These are phyloP conservation scores for Sclerotinia sclerotiorum DNA, from an alignment of 2,329 filamentous ascomycete species.

Conservation along the genomic window DNA sequence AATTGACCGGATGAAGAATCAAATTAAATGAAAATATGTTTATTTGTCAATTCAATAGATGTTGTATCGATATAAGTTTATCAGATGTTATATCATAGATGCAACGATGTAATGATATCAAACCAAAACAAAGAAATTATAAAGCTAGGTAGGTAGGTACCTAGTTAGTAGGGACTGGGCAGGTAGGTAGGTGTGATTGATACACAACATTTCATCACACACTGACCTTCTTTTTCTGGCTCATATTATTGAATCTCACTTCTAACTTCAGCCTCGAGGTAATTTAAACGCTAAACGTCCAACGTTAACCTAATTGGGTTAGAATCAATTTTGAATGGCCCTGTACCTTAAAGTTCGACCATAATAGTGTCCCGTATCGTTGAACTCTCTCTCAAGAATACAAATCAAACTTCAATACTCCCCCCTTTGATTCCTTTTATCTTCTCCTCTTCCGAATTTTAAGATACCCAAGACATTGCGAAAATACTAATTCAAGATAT, in stretches of 20 bases:
- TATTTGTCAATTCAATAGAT: not conserved
- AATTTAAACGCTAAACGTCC: not conserved
- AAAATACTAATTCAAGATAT: not conserved
- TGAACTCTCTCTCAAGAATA: constrained; percentile 6
- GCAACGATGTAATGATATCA: not conserved
- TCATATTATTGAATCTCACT: not conserved
- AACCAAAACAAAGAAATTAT: not conserved
- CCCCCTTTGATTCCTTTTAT: not conserved
- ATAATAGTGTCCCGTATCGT: constrained; percentile 11
- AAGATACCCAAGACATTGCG: constrained; percentile 15
- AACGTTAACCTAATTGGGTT: not conserved
- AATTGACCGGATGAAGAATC: not conserved
- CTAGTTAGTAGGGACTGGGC: too few species aligned
- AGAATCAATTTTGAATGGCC: not conserved
- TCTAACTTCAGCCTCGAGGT: not conserved
- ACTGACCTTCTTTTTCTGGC: not conserved
- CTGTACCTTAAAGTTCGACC: constrained; percentile 11
- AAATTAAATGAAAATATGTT: not conserved
- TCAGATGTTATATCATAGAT: not conserved
- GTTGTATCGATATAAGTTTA: not conserved
- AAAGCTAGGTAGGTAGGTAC: not conserved
- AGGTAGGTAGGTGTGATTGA: not conserved
- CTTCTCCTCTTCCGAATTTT: not conserved
- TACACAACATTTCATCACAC: not conserved
- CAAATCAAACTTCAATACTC: constrained; percentile 9